Conservation (phyloP, 2,329 filamentous ascomycete genomes). For the Aureobasidium sp. region DNA sequence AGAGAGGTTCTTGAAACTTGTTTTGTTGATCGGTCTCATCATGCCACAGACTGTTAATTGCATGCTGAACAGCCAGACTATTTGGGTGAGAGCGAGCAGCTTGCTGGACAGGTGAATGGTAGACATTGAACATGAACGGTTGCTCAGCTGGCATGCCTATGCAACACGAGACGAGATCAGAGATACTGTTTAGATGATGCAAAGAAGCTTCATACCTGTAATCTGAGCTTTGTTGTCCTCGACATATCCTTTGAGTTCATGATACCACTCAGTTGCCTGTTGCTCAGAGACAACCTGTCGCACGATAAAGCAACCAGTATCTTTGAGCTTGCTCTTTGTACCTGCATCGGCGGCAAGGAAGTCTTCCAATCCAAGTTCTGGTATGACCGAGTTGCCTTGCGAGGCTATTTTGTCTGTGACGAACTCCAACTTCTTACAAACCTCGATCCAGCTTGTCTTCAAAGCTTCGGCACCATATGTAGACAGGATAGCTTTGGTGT, state of each 20-base stretch:
- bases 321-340: background rate
- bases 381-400: background rate
- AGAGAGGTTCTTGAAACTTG: background rate
- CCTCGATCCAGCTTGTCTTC: conserved; percentile 1
- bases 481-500: background rate
- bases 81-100: conserved; percentile 9
- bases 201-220: background rate
- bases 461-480: background rate
- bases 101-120: conserved; percentile 1
- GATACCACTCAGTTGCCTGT: background rate
- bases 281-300: background rate
- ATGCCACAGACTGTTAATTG: background rate
- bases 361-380: background rate
- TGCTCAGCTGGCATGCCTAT: conserved; percentile 1
- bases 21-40: background rate
- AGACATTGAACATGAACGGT: conserved; percentile 1
- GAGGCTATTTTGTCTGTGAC: conserved; percentile 21
- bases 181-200: background rate
- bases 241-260: conserved; percentile 3
- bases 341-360: background rate
- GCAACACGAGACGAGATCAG: background rate
- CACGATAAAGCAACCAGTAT: conserved; percentile 2
- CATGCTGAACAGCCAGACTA: background rate
- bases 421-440: background rate
- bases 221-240: background rate